phyloP scores from a whole-genome alignment of 2,329 filamentous ascomycete genomes.

The Aspergillus novofumigatus region DNA sequence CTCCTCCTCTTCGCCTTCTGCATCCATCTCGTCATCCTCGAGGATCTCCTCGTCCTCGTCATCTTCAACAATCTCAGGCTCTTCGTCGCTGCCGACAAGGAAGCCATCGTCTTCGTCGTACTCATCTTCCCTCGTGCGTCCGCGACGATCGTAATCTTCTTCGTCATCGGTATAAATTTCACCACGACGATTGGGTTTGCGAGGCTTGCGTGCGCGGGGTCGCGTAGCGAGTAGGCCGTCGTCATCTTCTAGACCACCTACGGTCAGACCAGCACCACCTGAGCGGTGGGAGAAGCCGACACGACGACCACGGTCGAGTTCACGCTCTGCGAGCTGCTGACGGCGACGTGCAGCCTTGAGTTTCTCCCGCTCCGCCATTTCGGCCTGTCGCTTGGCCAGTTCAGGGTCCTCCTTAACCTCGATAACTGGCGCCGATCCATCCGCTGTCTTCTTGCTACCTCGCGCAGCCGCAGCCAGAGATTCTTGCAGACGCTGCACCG shows the following conservation, averaged over 20 bases:
- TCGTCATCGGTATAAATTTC: constrained; percentile 49
- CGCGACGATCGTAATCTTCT: constrained; percentile 43
- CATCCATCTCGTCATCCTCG: constrained; percentile 44
- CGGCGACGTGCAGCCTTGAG: constrained; percentile 50
- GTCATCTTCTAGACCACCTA: constrained; percentile 57
- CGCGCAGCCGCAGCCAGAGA: constrained; percentile 55
- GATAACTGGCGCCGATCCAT: constrained; percentile 53
- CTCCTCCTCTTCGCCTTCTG: constrained; percentile 39
- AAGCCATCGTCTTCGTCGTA: constrained; percentile 82
- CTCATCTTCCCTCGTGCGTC: constrained; percentile 65
- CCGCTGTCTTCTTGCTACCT: constrained; percentile 47
- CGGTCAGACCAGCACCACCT: constrained; percentile 49
- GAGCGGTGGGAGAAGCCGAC: constrained; percentile 43
- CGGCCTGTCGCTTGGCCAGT: constrained; percentile 55
- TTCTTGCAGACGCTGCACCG: constrained; percentile 58
- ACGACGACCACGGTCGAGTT: constrained; percentile 52
- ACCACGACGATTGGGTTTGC: constrained; percentile 41
- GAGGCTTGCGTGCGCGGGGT: constrained; percentile 35
- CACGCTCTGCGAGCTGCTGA: constrained; percentile 53
- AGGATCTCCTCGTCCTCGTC: constrained; percentile 42
- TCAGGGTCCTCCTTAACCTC: constrained; percentile 61
- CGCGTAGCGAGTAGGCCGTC: constrained; percentile 44
- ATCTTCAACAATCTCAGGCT: constrained; percentile 43
- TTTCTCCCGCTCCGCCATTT: constrained; percentile 57
- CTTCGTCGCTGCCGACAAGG: constrained; percentile 53